Percentiles rank a stretch among this genome's conserved stretches.
phyloP scores from a whole-genome alignment of 2,329 filamentous ascomycete species.

The Ascosphaera pollenicola region DNA sequence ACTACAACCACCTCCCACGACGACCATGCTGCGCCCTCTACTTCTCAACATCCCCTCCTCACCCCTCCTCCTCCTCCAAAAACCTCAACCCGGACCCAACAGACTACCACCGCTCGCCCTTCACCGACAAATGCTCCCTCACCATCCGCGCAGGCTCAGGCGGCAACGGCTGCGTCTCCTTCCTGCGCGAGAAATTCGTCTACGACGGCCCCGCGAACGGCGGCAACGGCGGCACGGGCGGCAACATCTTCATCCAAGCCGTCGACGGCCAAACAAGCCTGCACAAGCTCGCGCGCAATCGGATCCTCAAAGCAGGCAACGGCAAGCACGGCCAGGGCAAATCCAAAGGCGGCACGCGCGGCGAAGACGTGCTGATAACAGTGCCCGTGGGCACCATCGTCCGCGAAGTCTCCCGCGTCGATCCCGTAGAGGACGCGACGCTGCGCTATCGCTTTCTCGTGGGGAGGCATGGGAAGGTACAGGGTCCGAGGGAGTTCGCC shows the following conservation, averaged over 20 bases:
- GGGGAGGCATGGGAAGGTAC: conserved; percentile 14
- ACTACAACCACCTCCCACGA: conserved; percentile 1
- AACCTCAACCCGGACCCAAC: conserved; percentile 56
- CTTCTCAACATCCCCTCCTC: conserved; percentile 2
- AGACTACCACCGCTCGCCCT: conserved; percentile 64
- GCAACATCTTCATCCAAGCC: conserved; percentile 86
- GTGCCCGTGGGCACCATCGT: conserved; percentile 88
- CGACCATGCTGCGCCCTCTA: conserved; percentile 5
- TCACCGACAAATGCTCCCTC: conserved; percentile 67
- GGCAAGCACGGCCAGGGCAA: conserved; percentile 27
- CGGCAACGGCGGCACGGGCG: conserved; percentile 78
- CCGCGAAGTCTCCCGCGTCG: conserved; percentile 54
- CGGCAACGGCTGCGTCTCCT: conserved; percentile 85
- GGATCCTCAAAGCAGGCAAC: conserved; percentile 30
- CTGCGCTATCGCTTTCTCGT: conserved; percentile 5
- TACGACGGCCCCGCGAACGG: conserved; percentile 81
- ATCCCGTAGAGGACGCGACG: conserved; percentile 53
- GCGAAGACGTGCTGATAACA: conserved; percentile 68
- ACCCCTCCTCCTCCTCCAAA: not conserved
- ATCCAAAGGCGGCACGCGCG: conserved; percentile 43
- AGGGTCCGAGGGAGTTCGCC: conserved; percentile 19
- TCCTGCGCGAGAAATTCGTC: conserved; percentile 75
- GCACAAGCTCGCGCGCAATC: conserved; percentile 66
- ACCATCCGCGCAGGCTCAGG: conserved; percentile 59
- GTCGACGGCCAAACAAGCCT: conserved; percentile 77